Base-by-base conservation (phyloP, 371 early-diverging fungal species). In the Circinella umbellata region DNA sequence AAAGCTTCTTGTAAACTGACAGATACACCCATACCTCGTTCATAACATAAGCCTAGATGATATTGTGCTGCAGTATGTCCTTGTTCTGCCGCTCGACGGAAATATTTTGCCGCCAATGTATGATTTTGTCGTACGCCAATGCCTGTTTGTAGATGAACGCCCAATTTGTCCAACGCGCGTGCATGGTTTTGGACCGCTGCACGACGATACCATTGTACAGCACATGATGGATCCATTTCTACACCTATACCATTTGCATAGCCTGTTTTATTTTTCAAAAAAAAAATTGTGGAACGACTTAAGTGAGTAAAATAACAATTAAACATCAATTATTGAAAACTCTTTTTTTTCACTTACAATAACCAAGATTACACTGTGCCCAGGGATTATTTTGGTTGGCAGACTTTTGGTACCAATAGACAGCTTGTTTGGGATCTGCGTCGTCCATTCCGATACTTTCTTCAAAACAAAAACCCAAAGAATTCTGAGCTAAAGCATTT, bases 361-460 rank as follows among this genome's bases (percentile, higher is more conserved):
- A 91, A 34, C 94, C 97, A 5, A 98, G 80, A 71, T 91, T 88
- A 82, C 94, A 95, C 73, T 94, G 94, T 9, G 97, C 97, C 88
- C 93, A 93, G 36, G 92, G 87, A 80, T 95, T 94, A 61, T 92
- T 92, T 73, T 91, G 89, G 17, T 82, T 81, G 0, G 98, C 95
- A 0, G 96, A 85, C 63, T 85, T 80, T 59, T 78, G 76, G 75
- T 95, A 98, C 94, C 94, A 96, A 54, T 85, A 76, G 13, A 95
- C 90, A 3, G 97, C 96, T 70, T 85, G 78, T n/a, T 80, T 62
- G 2, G 89, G 68, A 75, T 94, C 87, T 51, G 65, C 35, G 81
- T 79, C 27, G 51, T 81, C 79, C 3, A 94, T 86, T 15, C 93
- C 94, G 17, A 86, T 74, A 0, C 96, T 95, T 74, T 91, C 90